Evolutionary conservation across 306 rosid species (phyloP).

Genomic region (Hippophae rhamnoides): DNA sequence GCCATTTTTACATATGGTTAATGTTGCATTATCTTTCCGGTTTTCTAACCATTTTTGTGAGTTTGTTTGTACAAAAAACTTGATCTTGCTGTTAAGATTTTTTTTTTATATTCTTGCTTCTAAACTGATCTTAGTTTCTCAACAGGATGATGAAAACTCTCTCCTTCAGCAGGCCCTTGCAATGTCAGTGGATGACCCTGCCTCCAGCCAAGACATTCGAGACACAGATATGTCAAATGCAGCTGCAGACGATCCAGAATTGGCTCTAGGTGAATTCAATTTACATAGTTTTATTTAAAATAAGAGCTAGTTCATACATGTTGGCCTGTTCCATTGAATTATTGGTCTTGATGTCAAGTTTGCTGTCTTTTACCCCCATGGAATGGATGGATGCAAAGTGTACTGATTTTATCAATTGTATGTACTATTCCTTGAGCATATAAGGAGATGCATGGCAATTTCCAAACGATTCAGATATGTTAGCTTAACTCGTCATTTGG

Average conservation of each 20-base stretch:
- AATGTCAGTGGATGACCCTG: slow-evolving; percentile 96
- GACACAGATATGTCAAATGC: slow-evolving; percentile 89
- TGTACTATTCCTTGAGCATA: too few species aligned
- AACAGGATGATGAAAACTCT: slow-evolving; percentile 72
- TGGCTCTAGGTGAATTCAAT: slow-evolving; percentile 71
- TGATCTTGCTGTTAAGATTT: not conserved
- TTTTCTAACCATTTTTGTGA: not conserved
- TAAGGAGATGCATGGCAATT: not conserved
- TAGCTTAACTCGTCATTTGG: slow-evolving; percentile 6
- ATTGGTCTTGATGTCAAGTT: too few species aligned
- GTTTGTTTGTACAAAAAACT: not conserved
- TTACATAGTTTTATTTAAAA: too few species aligned
- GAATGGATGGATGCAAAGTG: too few species aligned
- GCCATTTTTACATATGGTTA: too few species aligned
- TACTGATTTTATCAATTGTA: too few species aligned
- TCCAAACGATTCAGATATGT: not conserved
- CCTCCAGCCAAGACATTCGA: slow-evolving; percentile 41
- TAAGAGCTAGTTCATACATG: too few species aligned
- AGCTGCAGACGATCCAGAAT: slow-evolving; percentile 59
- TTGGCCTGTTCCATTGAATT: too few species aligned
- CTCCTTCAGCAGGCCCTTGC: slow-evolving; percentile 97
- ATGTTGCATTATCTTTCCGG: not conserved
- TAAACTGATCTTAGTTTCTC: slow-evolving; percentile 6
- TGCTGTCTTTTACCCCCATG: too few species aligned
- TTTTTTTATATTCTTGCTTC: not conserved